Conservation (phyloP, 2,329 filamentous ascomycete species). For the Ophioceras dolichostomum region DNA sequence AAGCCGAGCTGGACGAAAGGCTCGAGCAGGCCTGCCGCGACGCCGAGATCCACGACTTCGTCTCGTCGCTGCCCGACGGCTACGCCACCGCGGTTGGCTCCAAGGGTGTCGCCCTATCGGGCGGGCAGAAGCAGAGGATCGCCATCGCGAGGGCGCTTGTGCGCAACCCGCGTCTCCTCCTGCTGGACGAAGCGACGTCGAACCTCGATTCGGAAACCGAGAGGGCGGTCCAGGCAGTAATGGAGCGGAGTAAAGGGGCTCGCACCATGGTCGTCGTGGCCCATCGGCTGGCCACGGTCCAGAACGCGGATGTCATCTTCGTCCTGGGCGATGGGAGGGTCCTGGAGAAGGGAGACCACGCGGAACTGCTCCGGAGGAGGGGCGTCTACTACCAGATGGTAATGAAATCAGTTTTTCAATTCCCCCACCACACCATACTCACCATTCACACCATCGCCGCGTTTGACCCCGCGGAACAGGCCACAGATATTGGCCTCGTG, state of each 20-base stretch:
- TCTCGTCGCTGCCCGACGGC: slow-evolving; percentile 14
- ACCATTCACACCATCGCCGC: no score
- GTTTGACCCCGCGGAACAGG: no score
- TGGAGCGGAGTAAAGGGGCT: slow-evolving; percentile 21
- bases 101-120: slow-evolving; percentile 7
- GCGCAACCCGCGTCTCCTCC: slow-evolving; percentile 5
- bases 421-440: no score
- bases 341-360: slow-evolving; percentile 49
- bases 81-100: slow-evolving; percentile 8
- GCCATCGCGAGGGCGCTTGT: slow-evolving; percentile 8
- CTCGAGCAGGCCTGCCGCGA: slow-evolving; percentile 15
- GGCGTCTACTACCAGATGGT: slow-evolving; percentile 42
- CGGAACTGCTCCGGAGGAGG: slow-evolving; percentile 30
- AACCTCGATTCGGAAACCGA: slow-evolving; percentile 9
- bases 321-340: slow-evolving; percentile 53
- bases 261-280: slow-evolving; percentile 57
- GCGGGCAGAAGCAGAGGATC: slow-evolving; percentile 10
- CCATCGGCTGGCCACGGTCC: slow-evolving; percentile 53
- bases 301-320: slow-evolving; percentile 57
- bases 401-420: no score
- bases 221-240: slow-evolving; percentile 8
- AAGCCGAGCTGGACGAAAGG: neutral
- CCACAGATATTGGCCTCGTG: no score
- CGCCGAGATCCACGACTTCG: slow-evolving; percentile 17
- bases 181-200: slow-evolving; percentile 9